These are phyloP conservation scores for Paramecium sexaurelia DNA, from an alignment of 73 alveolate genomes.

Conservation along the genomic window DNA sequence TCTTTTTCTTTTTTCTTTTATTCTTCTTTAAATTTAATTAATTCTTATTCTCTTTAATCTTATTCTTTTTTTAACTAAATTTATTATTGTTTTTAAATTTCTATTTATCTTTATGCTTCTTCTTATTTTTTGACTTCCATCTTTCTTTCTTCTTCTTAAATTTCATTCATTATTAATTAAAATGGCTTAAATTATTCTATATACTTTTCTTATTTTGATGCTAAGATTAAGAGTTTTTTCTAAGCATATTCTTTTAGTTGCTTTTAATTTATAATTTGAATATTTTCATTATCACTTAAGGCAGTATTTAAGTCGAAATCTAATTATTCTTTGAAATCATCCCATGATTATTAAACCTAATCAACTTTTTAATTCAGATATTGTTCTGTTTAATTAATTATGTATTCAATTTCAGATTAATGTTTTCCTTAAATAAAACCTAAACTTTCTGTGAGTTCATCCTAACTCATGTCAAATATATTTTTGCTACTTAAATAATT, in stretches of 20 bases:
- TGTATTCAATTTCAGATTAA: neutral
- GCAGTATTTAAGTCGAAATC: slow-evolving; percentile 9
- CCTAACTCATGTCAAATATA: slow-evolving; percentile 42
- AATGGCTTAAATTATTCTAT: neutral
- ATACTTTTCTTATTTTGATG: neutral
- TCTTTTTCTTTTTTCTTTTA: neutral
- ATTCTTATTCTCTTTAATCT: neutral
- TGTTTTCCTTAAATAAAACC: slow-evolving; percentile 19
- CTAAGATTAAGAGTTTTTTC: neutral
- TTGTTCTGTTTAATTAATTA: neutral
- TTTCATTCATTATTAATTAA: neutral
- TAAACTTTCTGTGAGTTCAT: neutral
- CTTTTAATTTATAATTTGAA: neutral
- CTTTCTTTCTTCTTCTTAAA: neutral
- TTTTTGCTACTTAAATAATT: neutral
- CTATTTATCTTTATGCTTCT: neutral
- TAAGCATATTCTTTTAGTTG: slow-evolving; percentile 1
- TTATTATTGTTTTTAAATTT: neutral
- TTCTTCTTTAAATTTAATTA: neutral
- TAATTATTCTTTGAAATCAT: neutral
- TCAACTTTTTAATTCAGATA: neutral
- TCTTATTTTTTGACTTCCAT: neutral
- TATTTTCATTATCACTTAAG: neutral
- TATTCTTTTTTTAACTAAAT: neutral
- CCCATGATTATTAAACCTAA: neutral